phyloP scores from a whole-genome alignment of 345 rosid genomes.

The Eucalyptus guilfoylei region DNA sequence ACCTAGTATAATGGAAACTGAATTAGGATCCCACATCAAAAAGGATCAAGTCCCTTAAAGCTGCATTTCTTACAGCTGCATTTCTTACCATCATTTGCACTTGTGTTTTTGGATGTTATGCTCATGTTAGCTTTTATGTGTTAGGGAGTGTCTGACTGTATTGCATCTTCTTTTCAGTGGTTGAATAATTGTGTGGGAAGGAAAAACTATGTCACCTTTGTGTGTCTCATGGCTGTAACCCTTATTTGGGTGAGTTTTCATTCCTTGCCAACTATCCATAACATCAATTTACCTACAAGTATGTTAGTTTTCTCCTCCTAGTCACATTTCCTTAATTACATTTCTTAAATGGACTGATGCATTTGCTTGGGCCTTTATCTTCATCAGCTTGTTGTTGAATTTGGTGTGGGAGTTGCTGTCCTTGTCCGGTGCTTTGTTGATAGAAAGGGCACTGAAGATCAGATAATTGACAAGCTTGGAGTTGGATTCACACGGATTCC shows the following conservation, averaged over 20 bases:
- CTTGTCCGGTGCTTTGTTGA: constrained; percentile 83
- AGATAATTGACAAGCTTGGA: constrained; percentile 73
- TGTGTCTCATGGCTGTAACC: constrained; percentile 83
- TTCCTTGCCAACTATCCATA: background rate
- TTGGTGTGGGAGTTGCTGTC: constrained; percentile 81
- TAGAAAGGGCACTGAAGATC: constrained; percentile 52
- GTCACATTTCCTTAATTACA: background rate
- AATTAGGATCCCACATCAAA: background rate
- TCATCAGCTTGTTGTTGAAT: constrained; percentile 74
- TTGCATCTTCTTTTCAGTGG: constrained; percentile 52
- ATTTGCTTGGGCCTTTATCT: background rate
- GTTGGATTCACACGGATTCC: constrained; percentile 75
- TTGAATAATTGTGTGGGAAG: constrained; percentile 91
- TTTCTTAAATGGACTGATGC: background rate
- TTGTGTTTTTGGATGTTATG: background rate
- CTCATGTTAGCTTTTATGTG: background rate
- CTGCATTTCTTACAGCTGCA: background rate
- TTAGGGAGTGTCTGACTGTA: background rate
- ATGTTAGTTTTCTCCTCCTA: background rate
- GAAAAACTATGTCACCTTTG: constrained; percentile 79
- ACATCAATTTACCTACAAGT: background rate
- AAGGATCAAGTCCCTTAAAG: background rate
- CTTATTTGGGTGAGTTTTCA: constrained; percentile 66
- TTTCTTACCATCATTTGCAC: background rate
- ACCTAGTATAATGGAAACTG: background rate